Evolutionary conservation across 257 asterid species (phyloP).

Genomic region (Misopates orontium): DNA sequence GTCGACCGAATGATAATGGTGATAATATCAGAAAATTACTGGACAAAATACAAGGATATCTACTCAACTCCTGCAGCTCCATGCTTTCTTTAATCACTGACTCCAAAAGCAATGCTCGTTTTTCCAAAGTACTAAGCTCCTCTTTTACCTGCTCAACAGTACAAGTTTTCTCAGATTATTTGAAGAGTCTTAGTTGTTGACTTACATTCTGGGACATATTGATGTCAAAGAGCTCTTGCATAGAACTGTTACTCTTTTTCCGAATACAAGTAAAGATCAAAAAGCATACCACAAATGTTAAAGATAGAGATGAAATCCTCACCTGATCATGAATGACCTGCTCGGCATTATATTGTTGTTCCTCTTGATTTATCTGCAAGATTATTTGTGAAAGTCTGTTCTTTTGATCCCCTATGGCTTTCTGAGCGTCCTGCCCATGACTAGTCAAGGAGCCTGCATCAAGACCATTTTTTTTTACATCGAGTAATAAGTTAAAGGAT

Average conservation of each 20-base stretch:
- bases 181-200: neutral
- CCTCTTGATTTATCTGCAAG: slow-evolving; percentile 42
- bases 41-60: slow-evolving; percentile 61
- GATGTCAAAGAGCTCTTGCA: neutral
- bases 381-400: slow-evolving; percentile 47
- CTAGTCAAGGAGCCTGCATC: slow-evolving; percentile 37
- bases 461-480: slow-evolving; percentile 14
- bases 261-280: too few species aligned
- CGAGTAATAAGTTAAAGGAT: slow-evolving; percentile 4
- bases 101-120: slow-evolving; percentile 52
- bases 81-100: slow-evolving; percentile 51
- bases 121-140: slow-evolving; percentile 61
- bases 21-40: slow-evolving; percentile 16
- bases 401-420: slow-evolving; percentile 35
- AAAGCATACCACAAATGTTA: slow-evolving; percentile 8
- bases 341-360: slow-evolving; percentile 53
- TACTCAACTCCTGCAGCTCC: slow-evolving; percentile 70
- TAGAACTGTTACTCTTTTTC: too few species aligned
- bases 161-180: slow-evolving; percentile 22
- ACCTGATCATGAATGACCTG: slow-evolving; percentile 59
- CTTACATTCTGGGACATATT: neutral
- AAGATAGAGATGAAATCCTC: slow-evolving; percentile 25
- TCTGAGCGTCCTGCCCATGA: slow-evolving; percentile 37
- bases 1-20: too few species aligned
- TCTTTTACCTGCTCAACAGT: slow-evolving; percentile 49